Evolutionary conservation across 2,329 filamentous ascomycete genomes (phyloP), one percentile per base, ranked within the genome.

Genomic region (Fusarium anthophilum): DNA sequence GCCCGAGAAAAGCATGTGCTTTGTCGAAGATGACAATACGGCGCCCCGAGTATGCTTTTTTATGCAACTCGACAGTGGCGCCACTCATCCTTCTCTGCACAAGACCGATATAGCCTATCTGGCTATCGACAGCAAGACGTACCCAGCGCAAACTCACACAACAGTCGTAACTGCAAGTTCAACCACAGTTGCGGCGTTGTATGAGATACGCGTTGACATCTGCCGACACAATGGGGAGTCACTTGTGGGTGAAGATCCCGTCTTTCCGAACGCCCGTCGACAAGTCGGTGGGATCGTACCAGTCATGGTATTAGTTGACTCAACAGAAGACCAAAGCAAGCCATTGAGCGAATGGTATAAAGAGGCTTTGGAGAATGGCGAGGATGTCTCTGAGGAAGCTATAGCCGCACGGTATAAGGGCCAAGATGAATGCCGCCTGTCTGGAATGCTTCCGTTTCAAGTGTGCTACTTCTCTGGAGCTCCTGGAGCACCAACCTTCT

Each of bases 61-160:
- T 38, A 75, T 78, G 77, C 76, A 78, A 20, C 72, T 78, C 24
- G 77, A 78, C 53, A 77, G 74, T 20, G 77, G 77, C 18, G 77
- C 77, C 22, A 76, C 70, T 41, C 38, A 73, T 30, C 76, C 77
- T 12, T 70, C 72, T 43, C 57, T 78, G 15, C 70, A 77, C 35
- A 63, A 61, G 20, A 64, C 43, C 13, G 77, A 78, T 60, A 38
- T 79, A 32, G 41, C 65, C 15, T 51, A 76, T 18, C 56, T 78
- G 17, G 72, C 72, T 15, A 78, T 78, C 28, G 50, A 78, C 47
- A 59, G 47, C 43, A 43, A 41, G 14, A 45, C n/a, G 6, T 78
- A 78, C 45, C 70, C 77, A 26, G 54, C 75, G 11, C 77, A 78
- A 50, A 75, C 77, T 32, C 54, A 63, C 24, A 54, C 69, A 20